Evolutionary conservation across 2,329 filamentous ascomycete genomes (phyloP).

Genomic region (Epicoccum nigrum): DNA sequence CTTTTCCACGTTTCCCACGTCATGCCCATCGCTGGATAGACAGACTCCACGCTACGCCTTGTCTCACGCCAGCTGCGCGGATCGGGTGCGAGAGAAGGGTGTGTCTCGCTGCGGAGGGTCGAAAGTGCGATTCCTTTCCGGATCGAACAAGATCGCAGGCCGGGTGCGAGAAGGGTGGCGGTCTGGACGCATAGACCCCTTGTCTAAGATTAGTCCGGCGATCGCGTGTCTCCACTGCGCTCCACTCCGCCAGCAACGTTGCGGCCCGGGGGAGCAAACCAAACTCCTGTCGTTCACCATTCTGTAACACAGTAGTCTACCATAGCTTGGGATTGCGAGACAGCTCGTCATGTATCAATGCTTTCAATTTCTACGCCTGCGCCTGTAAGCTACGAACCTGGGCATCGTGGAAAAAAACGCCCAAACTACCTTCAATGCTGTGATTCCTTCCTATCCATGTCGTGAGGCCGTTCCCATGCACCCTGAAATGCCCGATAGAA

Average conservation of each 20-base stretch:
- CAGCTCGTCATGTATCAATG: not conserved
- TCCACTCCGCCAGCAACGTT: conserved; percentile 2
- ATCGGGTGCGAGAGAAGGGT: too few species aligned
- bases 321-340: too few species aligned
- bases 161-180: too few species aligned
- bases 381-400: not conserved
- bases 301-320: not conserved
- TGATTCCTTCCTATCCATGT: conserved; percentile 4
- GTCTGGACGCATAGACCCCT: conserved; percentile 11
- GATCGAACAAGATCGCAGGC: too few species aligned
- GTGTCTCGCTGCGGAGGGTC: too few species aligned
- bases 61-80: too few species aligned
- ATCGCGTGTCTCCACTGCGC: conserved; percentile 1
- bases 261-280: not conserved
- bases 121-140: too few species aligned
- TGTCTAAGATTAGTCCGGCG: conserved; percentile 10
- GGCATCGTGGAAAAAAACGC: not conserved
- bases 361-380: not conserved
- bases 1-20: too few species aligned
- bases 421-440: conserved; percentile 14
- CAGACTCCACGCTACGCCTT: too few species aligned
- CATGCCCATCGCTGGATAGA: too few species aligned
- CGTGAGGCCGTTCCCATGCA: conserved; percentile 17
- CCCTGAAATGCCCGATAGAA: conserved; percentile 16
- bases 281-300: not conserved